These are phyloP conservation scores for Halteria grandinella DNA, from an alignment of 73 alveolate species.

Conservation along the genomic window DNA sequence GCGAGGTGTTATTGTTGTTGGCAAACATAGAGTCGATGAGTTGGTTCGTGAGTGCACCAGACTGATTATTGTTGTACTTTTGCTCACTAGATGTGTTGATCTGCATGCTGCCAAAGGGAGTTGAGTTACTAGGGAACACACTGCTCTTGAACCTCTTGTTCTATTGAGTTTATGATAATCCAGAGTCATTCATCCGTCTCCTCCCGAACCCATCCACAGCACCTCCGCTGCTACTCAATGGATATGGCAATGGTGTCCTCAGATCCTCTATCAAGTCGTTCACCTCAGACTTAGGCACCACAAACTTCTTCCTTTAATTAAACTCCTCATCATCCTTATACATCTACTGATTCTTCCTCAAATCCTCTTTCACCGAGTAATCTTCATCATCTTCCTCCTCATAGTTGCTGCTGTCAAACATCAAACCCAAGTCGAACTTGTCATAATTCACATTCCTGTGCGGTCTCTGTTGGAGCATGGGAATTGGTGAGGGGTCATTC, in stretches of 20 bases:
- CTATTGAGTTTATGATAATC: not conserved
- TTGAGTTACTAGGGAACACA: not conserved
- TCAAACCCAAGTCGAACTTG: too few species aligned
- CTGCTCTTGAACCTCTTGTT: not conserved
- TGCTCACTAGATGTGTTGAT: too few species aligned
- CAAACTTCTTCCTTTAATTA: constrained; percentile 6
- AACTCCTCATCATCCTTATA: not conserved
- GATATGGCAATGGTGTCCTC: not conserved
- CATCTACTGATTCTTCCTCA: not conserved
- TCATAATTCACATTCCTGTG: too few species aligned
- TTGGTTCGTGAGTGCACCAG: not conserved
- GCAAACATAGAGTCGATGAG: not conserved
- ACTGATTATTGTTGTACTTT: too few species aligned
- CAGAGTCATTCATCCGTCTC: not conserved
- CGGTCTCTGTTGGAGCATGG: too few species aligned
- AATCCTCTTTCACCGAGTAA: constrained; percentile 23
- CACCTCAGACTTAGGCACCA: constrained; percentile 22
- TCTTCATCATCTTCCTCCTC: constrained; percentile 42
- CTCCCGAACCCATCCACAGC: not conserved
- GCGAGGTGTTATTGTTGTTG: not conserved
- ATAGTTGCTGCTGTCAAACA: too few species aligned
- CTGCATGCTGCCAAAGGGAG: not conserved
- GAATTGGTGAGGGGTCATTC: too few species aligned
- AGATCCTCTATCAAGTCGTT: constrained; percentile 6
- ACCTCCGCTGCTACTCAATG: constrained; percentile 1